These are phyloP conservation scores for Moesziomyces parantarcticus DNA, from an alignment of 1,284 basidiomycete species.

Conservation along the genomic window DNA sequence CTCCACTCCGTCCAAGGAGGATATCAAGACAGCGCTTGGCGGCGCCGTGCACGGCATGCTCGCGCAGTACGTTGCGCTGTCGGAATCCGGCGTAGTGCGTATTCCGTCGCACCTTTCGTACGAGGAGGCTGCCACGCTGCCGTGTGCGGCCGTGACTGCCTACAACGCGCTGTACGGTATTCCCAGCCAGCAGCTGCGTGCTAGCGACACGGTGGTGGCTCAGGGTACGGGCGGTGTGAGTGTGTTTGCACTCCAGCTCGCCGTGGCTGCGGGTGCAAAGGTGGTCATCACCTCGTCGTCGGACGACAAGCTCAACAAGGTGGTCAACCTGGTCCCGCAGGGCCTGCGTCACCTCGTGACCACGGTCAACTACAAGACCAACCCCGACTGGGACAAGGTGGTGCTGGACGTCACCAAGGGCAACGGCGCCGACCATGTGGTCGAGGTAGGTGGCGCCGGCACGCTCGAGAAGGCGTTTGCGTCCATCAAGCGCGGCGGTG, in stretches of 20 bases:
- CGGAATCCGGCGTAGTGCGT: constrained; percentile 33
- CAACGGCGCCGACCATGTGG: constrained; percentile 72
- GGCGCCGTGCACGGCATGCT: constrained; percentile 73
- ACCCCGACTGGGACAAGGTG: constrained; percentile 73
- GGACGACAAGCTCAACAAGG: constrained; percentile 72
- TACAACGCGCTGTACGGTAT: constrained; percentile 72
- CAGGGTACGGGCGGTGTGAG: constrained; percentile 75
- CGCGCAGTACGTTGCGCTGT: constrained; percentile 71
- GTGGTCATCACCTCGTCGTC: constrained; percentile 76
- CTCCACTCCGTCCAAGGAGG: constrained; percentile 57
- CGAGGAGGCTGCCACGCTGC: constrained; percentile 72
- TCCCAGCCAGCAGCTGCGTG: constrained; percentile 69
- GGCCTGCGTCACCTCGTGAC: constrained; percentile 47
- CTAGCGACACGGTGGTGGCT: constrained; percentile 72
- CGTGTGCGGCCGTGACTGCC: constrained; percentile 72
- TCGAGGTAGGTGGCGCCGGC: constrained; percentile 74
- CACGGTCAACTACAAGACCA: constrained; percentile 72
- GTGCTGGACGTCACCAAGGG: constrained; percentile 72
- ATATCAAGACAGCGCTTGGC: constrained; percentile 70
- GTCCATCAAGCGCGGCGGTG: constrained; percentile 70
- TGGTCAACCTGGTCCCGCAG: constrained; percentile 53
- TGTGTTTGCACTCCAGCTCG: constrained; percentile 73
- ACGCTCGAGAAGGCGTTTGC: constrained; percentile 72
- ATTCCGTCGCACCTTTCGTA: constrained; percentile 71
- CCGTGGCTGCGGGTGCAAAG: constrained; percentile 73